Percentiles rank a stretch among this genome's conserved stretches.
Conservation (phyloP, 768 basidiomycete genomes). For the Mycena olivaceomarginata region DNA sequence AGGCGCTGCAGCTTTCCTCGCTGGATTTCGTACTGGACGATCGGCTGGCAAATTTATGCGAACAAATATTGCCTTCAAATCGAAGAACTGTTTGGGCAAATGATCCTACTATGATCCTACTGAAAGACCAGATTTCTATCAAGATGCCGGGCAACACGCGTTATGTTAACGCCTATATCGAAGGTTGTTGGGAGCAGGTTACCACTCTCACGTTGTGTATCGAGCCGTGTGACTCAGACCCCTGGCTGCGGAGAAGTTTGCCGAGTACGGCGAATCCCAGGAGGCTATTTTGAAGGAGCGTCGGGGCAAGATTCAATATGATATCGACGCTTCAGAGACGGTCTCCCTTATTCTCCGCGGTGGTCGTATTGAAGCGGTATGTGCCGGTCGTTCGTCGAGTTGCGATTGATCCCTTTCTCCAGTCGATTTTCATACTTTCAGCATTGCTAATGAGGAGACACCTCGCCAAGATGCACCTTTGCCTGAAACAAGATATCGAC, state of each 20-base stretch:
- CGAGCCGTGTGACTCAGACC: neutral
- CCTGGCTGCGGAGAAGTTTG: constrained; percentile 20
- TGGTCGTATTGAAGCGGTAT: constrained; percentile 13
- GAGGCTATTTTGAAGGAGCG: neutral
- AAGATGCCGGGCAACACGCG: constrained; percentile 44
- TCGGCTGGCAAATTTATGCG: constrained; percentile 35
- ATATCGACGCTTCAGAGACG: constrained; percentile 8
- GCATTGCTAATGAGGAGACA: constrained; percentile 30
- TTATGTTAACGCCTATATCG: constrained; percentile 30
- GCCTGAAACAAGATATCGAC: constrained; percentile 21
- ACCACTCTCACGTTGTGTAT: neutral
- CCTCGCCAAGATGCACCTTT: constrained; percentile 32
- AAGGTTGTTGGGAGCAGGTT: constrained; percentile 15
- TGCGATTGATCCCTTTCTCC: neutral
- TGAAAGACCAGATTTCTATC: neutral
- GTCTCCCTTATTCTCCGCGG: neutral
- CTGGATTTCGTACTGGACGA: constrained; percentile 33
- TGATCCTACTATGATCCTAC: constrained; percentile 29
- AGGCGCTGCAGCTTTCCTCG: neutral
- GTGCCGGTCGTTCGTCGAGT: neutral
- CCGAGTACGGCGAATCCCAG: neutral
- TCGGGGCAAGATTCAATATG: constrained; percentile 10
- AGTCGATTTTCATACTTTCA: constrained; percentile 24
- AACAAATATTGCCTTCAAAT: constrained; percentile 33
- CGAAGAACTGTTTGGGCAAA: constrained; percentile 25